phyloP scores from a whole-genome alignment of 148 eudicot species.

The Chenopodium album region DNA sequence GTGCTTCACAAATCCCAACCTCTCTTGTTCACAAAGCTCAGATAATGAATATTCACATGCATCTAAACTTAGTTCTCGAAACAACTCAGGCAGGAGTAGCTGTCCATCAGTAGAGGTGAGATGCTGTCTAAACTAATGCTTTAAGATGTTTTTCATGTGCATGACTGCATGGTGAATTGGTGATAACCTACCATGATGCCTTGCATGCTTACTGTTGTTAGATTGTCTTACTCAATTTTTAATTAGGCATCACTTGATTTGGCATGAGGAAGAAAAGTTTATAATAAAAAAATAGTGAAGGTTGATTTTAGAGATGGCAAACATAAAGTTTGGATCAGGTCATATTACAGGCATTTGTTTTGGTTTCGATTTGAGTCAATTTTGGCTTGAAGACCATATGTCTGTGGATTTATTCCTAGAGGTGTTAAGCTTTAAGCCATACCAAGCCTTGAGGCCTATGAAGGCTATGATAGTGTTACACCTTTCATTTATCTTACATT shows the following conservation, averaged over 20 bases:
- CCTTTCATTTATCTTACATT: too few relatives aligned
- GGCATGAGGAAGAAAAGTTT: background rate
- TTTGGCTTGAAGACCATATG: too few relatives aligned
- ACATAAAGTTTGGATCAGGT: too few relatives aligned
- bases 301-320: too few relatives aligned
- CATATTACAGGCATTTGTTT: too few relatives aligned
- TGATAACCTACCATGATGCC: background rate
- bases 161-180: background rate
- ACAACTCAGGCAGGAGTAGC: conserved; percentile 28
- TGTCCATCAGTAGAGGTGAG: conserved; percentile 50
- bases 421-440: too few relatives aligned
- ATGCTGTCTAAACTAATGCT: conserved; percentile 13
- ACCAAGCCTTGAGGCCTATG: too few relatives aligned
- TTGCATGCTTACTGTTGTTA: background rate
- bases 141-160: background rate
- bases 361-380: too few relatives aligned
- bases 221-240: background rate
- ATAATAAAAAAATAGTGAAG: too few relatives aligned
- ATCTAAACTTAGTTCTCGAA: conserved; percentile 14
- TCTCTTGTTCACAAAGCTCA: conserved; percentile 33
- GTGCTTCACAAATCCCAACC: conserved; percentile 32
- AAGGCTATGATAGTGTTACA: too few relatives aligned
- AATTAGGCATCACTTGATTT: background rate
- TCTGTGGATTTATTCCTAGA: too few relatives aligned
- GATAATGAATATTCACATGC: conserved; percentile 21